Conservation (phyloP, 192 early-diverging fungal genomes). For the Podila epigama region DNA sequence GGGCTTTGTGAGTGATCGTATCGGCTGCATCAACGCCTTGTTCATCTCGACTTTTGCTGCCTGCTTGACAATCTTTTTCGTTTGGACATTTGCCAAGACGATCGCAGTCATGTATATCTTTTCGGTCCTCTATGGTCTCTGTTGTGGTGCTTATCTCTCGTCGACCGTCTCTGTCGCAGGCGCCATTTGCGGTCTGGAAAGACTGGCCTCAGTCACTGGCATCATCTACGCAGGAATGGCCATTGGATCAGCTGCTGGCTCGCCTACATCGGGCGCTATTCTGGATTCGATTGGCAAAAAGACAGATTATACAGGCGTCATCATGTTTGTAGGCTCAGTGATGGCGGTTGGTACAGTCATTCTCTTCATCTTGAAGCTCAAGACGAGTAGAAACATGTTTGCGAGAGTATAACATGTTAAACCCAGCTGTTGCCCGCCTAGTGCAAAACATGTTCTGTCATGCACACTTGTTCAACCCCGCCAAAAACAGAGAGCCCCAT, state of each 20-base stretch:
- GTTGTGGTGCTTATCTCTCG: slow-evolving; percentile 46
- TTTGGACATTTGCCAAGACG: slow-evolving; percentile 59
- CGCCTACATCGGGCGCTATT: slow-evolving; percentile 44
- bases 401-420: slow-evolving; percentile 2
- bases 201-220: slow-evolving; percentile 31
- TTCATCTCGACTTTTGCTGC: slow-evolving; percentile 54
- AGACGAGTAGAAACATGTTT: slow-evolving; percentile 20
- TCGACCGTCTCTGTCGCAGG: slow-evolving; percentile 39
- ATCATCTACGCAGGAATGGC: slow-evolving; percentile 46
- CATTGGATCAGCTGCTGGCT: slow-evolving; percentile 29
- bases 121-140: slow-evolving; percentile 36
- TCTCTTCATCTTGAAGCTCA: slow-evolving; percentile 17
- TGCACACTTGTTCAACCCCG: background rate
- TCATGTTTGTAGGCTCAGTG: slow-evolving; percentile 24
- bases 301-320: slow-evolving; percentile 35
- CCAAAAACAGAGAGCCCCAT: too few species aligned
- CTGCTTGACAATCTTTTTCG: slow-evolving; percentile 39
- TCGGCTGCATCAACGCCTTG: slow-evolving; percentile 62
- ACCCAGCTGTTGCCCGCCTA: background rate
- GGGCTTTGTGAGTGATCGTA: slow-evolving; percentile 63
- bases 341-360: slow-evolving; percentile 24
- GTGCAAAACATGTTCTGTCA: too few species aligned
- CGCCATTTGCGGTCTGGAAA: slow-evolving; percentile 24
- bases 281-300: slow-evolving; percentile 19
- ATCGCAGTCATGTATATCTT: slow-evolving; percentile 45